Conservation (phyloP, 2,329 filamentous ascomycete genomes). For the Leptographium flavum region DNA sequence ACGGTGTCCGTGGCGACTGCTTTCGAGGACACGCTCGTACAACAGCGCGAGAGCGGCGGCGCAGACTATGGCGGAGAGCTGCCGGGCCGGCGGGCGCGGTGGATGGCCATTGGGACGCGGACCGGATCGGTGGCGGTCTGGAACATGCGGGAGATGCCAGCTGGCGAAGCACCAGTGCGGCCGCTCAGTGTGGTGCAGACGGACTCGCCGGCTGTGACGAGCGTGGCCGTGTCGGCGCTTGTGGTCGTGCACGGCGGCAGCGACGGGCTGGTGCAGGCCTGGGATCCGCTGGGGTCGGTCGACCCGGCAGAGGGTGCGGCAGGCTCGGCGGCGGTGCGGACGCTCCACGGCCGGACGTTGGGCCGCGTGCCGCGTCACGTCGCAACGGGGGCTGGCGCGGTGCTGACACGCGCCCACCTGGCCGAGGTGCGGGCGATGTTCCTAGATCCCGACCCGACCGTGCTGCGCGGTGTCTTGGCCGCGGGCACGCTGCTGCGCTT, state of each 20-base stretch:
- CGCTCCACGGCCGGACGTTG: conserved; percentile 72
- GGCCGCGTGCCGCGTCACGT: conserved; percentile 67
- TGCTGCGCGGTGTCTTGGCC: conserved; percentile 73
- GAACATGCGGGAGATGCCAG: conserved; percentile 58
- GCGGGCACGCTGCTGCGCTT: conserved; percentile 79
- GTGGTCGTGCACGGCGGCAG: conserved; percentile 89
- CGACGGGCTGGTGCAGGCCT: conserved; percentile 88
- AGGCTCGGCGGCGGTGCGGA: conserved; percentile 38
- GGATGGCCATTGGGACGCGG: conserved; percentile 69
- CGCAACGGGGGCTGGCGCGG: conserved; percentile 33
- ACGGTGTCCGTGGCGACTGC: conserved; percentile 54
- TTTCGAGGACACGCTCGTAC: conserved; percentile 59
- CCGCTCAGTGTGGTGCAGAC: conserved; percentile 78
- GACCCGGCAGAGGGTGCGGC: too few relatives aligned
- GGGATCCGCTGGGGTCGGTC: conserved; percentile 84
- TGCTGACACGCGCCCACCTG: conserved; percentile 57
- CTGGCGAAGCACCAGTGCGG: conserved; percentile 26
- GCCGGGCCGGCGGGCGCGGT: conserved; percentile 70
- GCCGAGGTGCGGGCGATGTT: conserved; percentile 72
- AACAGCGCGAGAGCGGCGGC: conserved; percentile 22
- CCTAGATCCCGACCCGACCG: conserved; percentile 75
- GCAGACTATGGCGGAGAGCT: conserved; percentile 42
- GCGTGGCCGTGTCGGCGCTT: conserved; percentile 67
- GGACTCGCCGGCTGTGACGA: conserved; percentile 76
- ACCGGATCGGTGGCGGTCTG: conserved; percentile 67